Evolutionary conservation across 2,329 filamentous ascomycete species (phyloP).

Genomic region (Dendrostoma leiphaemia): DNA sequence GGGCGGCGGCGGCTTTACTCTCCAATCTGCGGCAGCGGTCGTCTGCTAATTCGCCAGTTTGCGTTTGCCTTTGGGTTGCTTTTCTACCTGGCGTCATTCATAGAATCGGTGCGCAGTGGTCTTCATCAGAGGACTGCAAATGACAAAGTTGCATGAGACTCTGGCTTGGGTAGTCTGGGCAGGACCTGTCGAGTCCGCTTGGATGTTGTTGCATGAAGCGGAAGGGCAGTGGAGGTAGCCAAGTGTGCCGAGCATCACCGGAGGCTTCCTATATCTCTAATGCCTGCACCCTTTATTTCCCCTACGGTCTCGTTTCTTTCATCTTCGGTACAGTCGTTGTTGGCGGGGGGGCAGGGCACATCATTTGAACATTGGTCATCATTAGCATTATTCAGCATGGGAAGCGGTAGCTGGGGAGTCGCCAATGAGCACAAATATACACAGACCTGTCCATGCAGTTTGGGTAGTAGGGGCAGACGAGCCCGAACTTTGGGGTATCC

Average conservation of each 20-base stretch:
- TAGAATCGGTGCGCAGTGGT: conserved; percentile 13
- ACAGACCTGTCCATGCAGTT: background rate
- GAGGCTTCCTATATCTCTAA: conserved; percentile 11
- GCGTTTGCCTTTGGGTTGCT: conserved; percentile 4
- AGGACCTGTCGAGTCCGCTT: background rate
- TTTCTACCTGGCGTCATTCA: conserved; percentile 11
- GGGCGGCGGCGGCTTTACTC: background rate
- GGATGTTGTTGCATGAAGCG: conserved; percentile 9
- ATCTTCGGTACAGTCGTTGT: conserved; percentile 1
- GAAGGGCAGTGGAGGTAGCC: background rate
- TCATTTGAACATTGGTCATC: conserved; percentile 1
- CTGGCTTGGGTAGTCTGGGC: conserved; percentile 2
- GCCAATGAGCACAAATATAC: background rate
- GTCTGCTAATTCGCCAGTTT: background rate
- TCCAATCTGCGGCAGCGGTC: background rate
- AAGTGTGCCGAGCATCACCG: conserved; percentile 7
- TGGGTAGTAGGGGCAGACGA: background rate
- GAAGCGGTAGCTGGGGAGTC: conserved; percentile 4
- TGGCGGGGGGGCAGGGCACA: background rate
- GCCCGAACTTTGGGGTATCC: conserved; percentile 6
- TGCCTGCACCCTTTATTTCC: background rate
- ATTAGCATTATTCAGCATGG: conserved; percentile 17
- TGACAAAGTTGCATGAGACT: conserved; percentile 14
- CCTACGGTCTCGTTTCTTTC: background rate
- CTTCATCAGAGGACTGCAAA: conserved; percentile 8